Evolutionary conservation across 805 yeast genomes (phyloP).

Genomic region (Starmerella powellii): DNA sequence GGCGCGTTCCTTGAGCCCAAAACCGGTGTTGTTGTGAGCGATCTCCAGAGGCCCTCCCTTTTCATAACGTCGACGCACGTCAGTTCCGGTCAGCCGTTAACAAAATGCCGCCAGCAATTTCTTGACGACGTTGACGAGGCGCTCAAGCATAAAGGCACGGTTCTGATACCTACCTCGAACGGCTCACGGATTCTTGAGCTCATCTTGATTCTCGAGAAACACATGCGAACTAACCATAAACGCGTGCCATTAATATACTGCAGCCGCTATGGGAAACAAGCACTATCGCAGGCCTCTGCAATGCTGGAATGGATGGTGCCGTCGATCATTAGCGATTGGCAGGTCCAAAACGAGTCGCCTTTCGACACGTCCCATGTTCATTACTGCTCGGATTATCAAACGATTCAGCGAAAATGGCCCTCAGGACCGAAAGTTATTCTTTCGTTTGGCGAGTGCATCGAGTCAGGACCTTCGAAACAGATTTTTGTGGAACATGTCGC

Average conservation of each 20-base stretch:
- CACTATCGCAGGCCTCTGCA: conserved; percentile 68
- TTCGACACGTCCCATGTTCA: conserved; percentile 61
- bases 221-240: conserved; percentile 31
- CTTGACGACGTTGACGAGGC: conserved; percentile 52
- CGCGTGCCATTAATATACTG: conserved; percentile 58
- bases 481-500: conserved; percentile 38
- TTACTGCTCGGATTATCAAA: conserved; percentile 37
- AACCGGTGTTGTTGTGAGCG: conserved; percentile 50
- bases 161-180: conserved; percentile 67
- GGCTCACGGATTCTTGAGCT: conserved; percentile 76
- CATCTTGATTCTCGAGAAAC: conserved; percentile 58
- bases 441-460: conserved; percentile 55
- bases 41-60: conserved; percentile 64
- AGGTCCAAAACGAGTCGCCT: conserved; percentile 56
- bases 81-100: conserved; percentile 36
- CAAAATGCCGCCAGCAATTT: conserved; percentile 41
- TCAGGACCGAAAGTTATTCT: conserved; percentile 59
- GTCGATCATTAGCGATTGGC: conserved; percentile 77
- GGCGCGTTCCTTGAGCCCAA: conserved; percentile 48
- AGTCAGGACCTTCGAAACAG: conserved; percentile 44
- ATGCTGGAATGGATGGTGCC: conserved; percentile 95
- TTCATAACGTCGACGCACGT: conserved; percentile 56
- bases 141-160: conserved; percentile 64
- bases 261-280: conserved; percentile 69
- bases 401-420: conserved; percentile 13